Evolutionary conservation across 148 eudicot species (phyloP).

Genomic region (Vaccinium corymbosum): DNA sequence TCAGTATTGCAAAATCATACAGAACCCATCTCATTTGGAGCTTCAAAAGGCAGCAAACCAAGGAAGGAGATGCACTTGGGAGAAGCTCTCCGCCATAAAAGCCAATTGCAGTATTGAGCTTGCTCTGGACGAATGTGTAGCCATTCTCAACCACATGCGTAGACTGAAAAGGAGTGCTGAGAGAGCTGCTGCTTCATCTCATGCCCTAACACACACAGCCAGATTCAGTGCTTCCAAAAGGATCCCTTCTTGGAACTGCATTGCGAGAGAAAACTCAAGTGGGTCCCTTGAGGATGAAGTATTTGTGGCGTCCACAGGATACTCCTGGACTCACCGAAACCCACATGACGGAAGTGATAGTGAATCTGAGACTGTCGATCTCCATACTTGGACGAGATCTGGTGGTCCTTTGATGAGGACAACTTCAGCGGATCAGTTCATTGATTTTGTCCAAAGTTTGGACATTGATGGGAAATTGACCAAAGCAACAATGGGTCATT

Average conservation of each 20-base stretch:
- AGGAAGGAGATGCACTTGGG: constrained; percentile 97
- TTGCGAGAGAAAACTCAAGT: constrained; percentile 87
- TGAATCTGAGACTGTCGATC: constrained; percentile 61
- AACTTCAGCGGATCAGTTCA: constrained; percentile 62
- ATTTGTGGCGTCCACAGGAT: constrained; percentile 25
- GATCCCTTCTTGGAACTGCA: constrained; percentile 93
- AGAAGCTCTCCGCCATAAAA: constrained; percentile 94
- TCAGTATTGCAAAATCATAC: constrained; percentile 85
- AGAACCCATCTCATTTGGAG: constrained; percentile 79
- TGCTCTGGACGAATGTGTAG: constrained; percentile 84
- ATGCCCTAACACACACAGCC: constrained; percentile 31
- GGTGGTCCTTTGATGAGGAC: constrained; percentile 99
- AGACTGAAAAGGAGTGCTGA: constrained; percentile 62
- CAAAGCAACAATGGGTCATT: constrained; percentile 27
- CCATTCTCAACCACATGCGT: constrained; percentile 93
- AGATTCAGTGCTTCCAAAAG: constrained; percentile 72
- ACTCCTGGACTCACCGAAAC: constrained; percentile 32
- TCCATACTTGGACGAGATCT: constrained; percentile 76
- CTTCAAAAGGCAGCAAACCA: constrained; percentile 94
- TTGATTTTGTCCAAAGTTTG: constrained; percentile 67
- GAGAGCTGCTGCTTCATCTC: constrained; percentile 62
- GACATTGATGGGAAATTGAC: constrained; percentile 43
- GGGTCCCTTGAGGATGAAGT: constrained; percentile 87
- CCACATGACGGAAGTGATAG: constrained; percentile 75
- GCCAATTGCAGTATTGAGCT: constrained; percentile 94